phyloP scores from a whole-genome alignment of 1,284 basidiomycete genomes.

The Puccinia hordei region DNA sequence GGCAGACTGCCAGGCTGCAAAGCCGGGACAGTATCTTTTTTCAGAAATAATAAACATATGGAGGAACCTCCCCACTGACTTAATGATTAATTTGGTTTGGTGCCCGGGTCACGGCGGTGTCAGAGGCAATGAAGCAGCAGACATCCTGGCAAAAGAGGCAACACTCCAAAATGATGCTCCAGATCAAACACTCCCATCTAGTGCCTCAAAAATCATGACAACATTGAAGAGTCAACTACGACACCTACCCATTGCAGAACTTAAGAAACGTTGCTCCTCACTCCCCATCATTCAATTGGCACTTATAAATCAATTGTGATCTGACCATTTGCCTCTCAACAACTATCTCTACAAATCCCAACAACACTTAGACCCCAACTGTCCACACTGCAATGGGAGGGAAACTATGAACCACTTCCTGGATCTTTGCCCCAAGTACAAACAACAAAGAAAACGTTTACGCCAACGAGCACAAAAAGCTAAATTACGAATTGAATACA shows the following conservation, averaged over 20 bases:
- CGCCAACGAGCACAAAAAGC: no score
- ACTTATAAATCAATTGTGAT: not conserved
- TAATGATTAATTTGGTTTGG: not conserved
- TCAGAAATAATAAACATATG: not conserved
- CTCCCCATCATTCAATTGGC: not conserved
- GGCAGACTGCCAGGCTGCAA: not conserved
- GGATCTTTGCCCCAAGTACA: not conserved
- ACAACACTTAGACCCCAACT: not conserved
- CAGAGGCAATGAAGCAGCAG: not conserved
- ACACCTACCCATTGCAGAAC: not conserved
- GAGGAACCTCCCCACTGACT: not conserved
- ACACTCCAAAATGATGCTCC: not conserved
- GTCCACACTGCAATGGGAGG: not conserved
- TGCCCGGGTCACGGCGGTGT: constrained; percentile 1
- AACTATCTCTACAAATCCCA: not conserved
- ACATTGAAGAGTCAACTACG: not conserved
- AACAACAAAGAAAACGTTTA: not conserved
- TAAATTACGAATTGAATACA: not conserved
- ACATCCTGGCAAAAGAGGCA: not conserved
- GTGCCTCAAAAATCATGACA: not conserved
- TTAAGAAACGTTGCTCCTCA: not conserved
- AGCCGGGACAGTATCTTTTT: not conserved
- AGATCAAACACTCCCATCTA: not conserved
- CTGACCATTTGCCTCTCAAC: not conserved
- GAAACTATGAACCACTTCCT: not conserved